These are phyloP conservation scores for Escovopsis sp. DNA, from an alignment of 2,329 filamentous ascomycete species.

Conservation along the genomic window DNA sequence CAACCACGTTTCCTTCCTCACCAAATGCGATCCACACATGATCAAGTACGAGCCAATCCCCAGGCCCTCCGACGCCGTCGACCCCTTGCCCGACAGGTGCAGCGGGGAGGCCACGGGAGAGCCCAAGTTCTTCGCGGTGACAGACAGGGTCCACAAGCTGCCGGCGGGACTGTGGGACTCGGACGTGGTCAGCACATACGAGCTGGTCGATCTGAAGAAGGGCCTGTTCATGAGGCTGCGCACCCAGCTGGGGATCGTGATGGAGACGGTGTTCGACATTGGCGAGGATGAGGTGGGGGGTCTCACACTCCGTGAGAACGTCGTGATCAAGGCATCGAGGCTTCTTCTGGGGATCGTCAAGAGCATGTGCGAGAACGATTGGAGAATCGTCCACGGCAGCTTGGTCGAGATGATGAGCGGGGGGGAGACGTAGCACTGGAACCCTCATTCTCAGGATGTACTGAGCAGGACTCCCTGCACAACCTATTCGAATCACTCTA, in stretches of 20 bases:
- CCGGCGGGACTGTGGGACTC: constrained; percentile 40
- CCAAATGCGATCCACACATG: constrained; percentile 37
- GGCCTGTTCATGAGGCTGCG: constrained; percentile 37
- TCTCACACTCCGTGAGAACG: constrained; percentile 32
- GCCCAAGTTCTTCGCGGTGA: constrained; percentile 30
- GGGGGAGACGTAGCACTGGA: neutral
- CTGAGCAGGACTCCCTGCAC: no score
- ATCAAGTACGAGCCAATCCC: constrained; percentile 24
- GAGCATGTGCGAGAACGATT: constrained; percentile 33
- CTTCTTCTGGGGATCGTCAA: constrained; percentile 34
- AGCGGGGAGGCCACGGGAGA: constrained; percentile 11
- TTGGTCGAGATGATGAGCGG: constrained; percentile 3
- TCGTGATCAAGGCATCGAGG: constrained; percentile 33
- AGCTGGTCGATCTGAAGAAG: constrained; percentile 33
- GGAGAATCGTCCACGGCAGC: constrained; percentile 32
- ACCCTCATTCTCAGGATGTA: no score
- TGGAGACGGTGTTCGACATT: constrained; percentile 38
- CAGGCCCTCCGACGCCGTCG: constrained; percentile 12
- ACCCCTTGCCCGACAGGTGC: constrained; percentile 16
- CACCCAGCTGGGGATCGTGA: constrained; percentile 33
- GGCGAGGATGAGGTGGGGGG: constrained; percentile 15
- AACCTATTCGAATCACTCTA: no score
- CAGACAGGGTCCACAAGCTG: constrained; percentile 33
- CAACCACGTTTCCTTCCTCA: constrained; percentile 33
- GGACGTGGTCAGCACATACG: constrained; percentile 36